A percentile compares a stretch with the other conserved stretches of the same genome.
phyloP scores from a whole-genome alignment of 2,329 filamentous ascomycete species.

The Neocatenulostroma microsporum region DNA sequence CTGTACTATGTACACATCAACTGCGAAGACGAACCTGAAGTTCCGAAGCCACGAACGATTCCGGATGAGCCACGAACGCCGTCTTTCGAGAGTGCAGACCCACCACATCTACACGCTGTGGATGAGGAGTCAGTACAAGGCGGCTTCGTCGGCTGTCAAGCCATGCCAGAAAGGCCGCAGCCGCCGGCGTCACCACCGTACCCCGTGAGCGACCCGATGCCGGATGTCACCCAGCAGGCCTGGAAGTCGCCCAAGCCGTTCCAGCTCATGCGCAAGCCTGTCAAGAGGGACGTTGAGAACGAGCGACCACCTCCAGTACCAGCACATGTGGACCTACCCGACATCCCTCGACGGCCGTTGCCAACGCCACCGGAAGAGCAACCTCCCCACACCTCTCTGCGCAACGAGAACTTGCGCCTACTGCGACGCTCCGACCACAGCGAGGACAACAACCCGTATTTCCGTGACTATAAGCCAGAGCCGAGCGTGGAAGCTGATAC shows the following conservation, averaged over 20 bases:
- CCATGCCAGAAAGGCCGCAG: no score
- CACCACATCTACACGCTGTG: not conserved
- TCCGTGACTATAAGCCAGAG: constrained; percentile 11
- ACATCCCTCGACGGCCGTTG: constrained; percentile 14
- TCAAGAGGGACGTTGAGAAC: constrained; percentile 6
- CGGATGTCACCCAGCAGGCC: constrained; percentile 2
- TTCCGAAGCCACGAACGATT: constrained; percentile 7
- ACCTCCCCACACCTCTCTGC: constrained; percentile 13
- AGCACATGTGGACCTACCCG: constrained; percentile 13
- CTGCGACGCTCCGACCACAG: constrained; percentile 15
- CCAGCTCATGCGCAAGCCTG: constrained; percentile 20
- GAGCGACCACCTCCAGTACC: constrained; percentile 2
- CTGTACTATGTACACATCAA: constrained; percentile 88
- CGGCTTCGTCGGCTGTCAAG: constrained; percentile 12
- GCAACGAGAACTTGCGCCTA: constrained; percentile 18
- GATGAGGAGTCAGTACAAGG: not conserved
- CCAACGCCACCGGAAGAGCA: constrained; percentile 22
- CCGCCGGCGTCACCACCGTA: constrained; percentile 16
- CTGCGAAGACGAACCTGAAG: constrained; percentile 47
- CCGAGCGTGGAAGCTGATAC: constrained; percentile 6
- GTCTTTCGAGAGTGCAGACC: constrained; percentile 16
- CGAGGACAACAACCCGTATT: constrained; percentile 20
- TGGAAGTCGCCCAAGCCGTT: constrained; percentile 10
- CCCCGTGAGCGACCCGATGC: constrained; percentile 11
- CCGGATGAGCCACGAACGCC: constrained; percentile 22